Evolutionary conservation across 805 yeast genomes (phyloP).

Genomic region (Candida ulmi): DNA sequence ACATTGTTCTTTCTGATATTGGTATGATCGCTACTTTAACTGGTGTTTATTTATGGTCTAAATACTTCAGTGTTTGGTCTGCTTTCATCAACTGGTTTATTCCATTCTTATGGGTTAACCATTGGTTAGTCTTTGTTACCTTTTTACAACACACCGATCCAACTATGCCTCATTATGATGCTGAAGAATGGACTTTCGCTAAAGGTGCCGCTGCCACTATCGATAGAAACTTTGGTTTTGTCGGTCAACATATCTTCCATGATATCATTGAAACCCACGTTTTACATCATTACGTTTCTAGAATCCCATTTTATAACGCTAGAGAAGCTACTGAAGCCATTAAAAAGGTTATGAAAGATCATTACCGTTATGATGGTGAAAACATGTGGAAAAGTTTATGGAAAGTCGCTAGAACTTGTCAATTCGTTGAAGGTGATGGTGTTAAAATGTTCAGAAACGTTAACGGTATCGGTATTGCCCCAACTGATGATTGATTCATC

Average conservation of each 20-base stretch:
- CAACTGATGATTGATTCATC: constrained; percentile 10
- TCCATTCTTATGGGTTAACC: constrained; percentile 57
- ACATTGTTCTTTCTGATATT: constrained; percentile 46
- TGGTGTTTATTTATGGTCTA: constrained; percentile 47
- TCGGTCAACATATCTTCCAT: constrained; percentile 70
- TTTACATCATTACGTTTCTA: constrained; percentile 74
- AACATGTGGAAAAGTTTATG: constrained; percentile 55
- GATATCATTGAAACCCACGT: constrained; percentile 91
- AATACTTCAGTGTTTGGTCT: constrained; percentile 42
- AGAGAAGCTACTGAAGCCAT: constrained; percentile 74
- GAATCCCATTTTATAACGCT: constrained; percentile 88
- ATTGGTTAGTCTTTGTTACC: constrained; percentile 61
- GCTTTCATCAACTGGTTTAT: constrained; percentile 50
- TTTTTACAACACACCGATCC: constrained; percentile 60
- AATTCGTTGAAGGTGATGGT: constrained; percentile 68
- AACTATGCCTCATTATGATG: constrained; percentile 52
- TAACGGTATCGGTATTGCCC: constrained; percentile 37
- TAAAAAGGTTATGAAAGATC: constrained; percentile 79
- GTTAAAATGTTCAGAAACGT: constrained; percentile 62
- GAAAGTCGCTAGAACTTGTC: constrained; percentile 58
- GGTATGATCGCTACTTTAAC: constrained; percentile 43
- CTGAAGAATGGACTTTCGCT: constrained; percentile 55
- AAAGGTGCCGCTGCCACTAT: constrained; percentile 65
- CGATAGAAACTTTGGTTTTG: constrained; percentile 55
- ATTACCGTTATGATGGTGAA: constrained; percentile 57